A percentile compares a stretch with the other conserved stretches of the same genome.
Evolutionary conservation across 148 eudicot genomes (phyloP).

Genomic region (Rhododendron kiyosumense): DNA sequence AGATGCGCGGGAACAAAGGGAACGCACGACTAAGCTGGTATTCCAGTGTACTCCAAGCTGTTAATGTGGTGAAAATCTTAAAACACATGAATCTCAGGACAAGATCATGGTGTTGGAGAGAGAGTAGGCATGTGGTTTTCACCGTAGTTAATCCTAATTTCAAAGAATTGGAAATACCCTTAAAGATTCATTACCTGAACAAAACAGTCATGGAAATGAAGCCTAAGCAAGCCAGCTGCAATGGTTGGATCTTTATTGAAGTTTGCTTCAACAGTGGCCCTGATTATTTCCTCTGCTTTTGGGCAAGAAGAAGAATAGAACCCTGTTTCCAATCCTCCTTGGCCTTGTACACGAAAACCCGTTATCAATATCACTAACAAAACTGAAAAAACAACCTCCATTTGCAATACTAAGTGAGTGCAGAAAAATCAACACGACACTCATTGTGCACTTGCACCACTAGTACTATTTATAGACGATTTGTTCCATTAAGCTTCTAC

Average conservation of each 20-base stretch:
- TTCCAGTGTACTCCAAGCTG: not conserved
- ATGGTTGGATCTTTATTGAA: slow-evolving; percentile 49
- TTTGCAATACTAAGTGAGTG: not conserved
- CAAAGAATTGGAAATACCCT: not conserved
- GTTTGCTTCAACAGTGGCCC: slow-evolving; percentile 48
- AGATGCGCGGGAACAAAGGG: not conserved
- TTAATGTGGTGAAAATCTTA: not conserved
- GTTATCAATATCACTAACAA: slow-evolving; percentile 2
- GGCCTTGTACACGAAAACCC: slow-evolving; percentile 22
- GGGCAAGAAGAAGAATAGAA: slow-evolving; percentile 55
- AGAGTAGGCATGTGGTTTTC: not conserved
- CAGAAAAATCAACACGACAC: not conserved
- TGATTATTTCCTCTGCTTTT: slow-evolving; percentile 40
- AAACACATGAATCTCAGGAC: not conserved
- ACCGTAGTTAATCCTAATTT: too few species aligned
- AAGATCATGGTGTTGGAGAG: not conserved
- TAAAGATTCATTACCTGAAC: slow-evolving; percentile 38
- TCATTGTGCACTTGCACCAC: not conserved
- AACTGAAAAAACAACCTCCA: slow-evolving; percentile 12
- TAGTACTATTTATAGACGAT: not conserved
- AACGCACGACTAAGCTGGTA: not conserved
- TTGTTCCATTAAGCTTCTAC: not conserved
- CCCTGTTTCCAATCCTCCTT: slow-evolving; percentile 30
- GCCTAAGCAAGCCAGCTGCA: slow-evolving; percentile 66
- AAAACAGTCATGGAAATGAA: slow-evolving; percentile 75